Evolutionary conservation across 768 basidiomycete species (phyloP), one percentile per base, ranked within the genome.

Genomic region (Tephrocybe rancida): DNA sequence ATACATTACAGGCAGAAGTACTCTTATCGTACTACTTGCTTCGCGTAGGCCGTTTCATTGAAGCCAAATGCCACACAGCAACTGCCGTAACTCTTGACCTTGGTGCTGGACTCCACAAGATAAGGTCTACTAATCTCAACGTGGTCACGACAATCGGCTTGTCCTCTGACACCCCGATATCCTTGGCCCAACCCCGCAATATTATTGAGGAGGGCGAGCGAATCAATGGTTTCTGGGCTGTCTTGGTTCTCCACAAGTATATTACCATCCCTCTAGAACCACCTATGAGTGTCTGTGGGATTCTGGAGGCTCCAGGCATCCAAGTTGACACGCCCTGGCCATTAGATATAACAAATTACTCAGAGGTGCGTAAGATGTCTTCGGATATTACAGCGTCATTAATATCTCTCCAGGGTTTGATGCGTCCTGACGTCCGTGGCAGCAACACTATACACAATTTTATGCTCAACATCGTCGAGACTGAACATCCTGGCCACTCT

Each of bases 1-100:
- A 84, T 47, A 78, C 83, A 14, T 61, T 87, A 8, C 86, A 87
- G 55, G 77, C 83, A 0, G 79, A 88, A 54, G 70, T 89, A 3
- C 74, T 91, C n/a, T 72, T 90, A 24, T 72, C 83, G 1, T 79
- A 82, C 59, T 88, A 85, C 64, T 82, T 89, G 61, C 80, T 85
- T 62, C 79, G 81, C 44, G 77, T 71, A 18, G 85, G 84, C 50
- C 74, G 81, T 27, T 67, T 80, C 30, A 71, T 87, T 22, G 84
- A 86, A 56, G 88, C 86, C 6, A 83, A 82, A 61, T 77, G 78
- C 52, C 81, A 80, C 55, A 73, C 79, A 21, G 77, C 78, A 43
- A 73, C 81, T 5, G 81, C 86, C 13, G 75, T 82, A 46, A 73
- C 78, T 2, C 64, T 87, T 11, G 79, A 73, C 3, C 64, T 80